Percentiles rank a stretch among this genome's conserved stretches.
Conservation (phyloP, 805 yeast species). For the Kodamaea neixiangensis region DNA sequence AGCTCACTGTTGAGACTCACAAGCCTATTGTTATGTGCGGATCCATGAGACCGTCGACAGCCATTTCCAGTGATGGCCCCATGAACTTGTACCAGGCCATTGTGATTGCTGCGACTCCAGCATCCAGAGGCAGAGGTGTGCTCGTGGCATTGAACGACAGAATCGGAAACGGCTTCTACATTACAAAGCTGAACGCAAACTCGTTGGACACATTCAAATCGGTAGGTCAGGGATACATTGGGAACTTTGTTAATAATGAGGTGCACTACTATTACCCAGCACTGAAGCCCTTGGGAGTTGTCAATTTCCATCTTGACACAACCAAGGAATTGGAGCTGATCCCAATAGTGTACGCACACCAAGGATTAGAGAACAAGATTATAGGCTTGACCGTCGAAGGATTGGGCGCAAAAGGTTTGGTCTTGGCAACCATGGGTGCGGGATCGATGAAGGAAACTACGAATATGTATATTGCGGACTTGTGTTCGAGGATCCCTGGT, state of each 20-base stretch:
- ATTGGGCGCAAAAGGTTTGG: slow-evolving; percentile 52
- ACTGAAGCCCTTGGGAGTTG: slow-evolving; percentile 53
- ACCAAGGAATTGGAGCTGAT: slow-evolving; percentile 44
- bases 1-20: slow-evolving; percentile 42
- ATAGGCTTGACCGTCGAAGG: slow-evolving; percentile 49
- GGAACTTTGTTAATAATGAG: slow-evolving; percentile 66
- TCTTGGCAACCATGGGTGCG: slow-evolving; percentile 72
- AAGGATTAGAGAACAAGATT: slow-evolving; percentile 53
- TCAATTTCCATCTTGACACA: slow-evolving; percentile 35
- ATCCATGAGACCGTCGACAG: slow-evolving; percentile 73
- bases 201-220: slow-evolving; percentile 68
- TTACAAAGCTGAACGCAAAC: slow-evolving; percentile 70
- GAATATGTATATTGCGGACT: slow-evolving; percentile 43
- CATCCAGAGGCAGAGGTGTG: slow-evolving; percentile 58
- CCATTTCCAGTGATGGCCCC: slow-evolving; percentile 71
- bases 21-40: slow-evolving; percentile 71
- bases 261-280: slow-evolving; percentile 68
- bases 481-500: slow-evolving; percentile 17
- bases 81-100: slow-evolving; percentile 73
- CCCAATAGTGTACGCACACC: slow-evolving; percentile 60
- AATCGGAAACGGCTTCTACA: slow-evolving; percentile 68
- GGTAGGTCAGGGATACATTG: slow-evolving; percentile 69
- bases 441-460: slow-evolving; percentile 60
- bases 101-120: slow-evolving; percentile 55
- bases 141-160: slow-evolving; percentile 67